A percentile compares a stretch with the other conserved stretches of the same genome.
Conservation (phyloP, 176 grass and related monocot species). For the Luzula sylvatica region DNA sequence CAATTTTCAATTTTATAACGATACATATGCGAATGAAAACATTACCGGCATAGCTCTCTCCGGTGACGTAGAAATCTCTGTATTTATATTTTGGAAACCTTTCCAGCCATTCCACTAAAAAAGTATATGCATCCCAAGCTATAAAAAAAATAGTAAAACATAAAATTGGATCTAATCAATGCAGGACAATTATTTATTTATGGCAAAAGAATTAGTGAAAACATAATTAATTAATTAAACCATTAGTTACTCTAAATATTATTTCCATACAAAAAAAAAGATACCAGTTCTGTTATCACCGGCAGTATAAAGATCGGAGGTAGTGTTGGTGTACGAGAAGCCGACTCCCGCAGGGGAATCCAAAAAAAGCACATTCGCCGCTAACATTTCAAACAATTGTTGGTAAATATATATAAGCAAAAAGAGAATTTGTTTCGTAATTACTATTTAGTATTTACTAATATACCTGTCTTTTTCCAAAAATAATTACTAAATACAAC, state of each 20-base stretch:
- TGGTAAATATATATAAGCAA: not conserved
- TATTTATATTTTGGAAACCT: conserved; percentile 69
- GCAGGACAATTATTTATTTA: too few species aligned
- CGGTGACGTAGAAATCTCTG: conserved; percentile 61
- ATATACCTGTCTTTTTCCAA: too few species aligned
- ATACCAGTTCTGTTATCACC: conserved; percentile 78
- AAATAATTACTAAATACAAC: too few species aligned
- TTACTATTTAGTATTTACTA: too few species aligned
- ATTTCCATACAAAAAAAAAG: not conserved
- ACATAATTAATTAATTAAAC: too few species aligned
- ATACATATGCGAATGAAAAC: not conserved
- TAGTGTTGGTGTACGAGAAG: conserved; percentile 80
- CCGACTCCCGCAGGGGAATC: conserved; percentile 77
- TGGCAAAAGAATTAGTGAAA: too few species aligned
- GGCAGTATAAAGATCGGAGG: conserved; percentile 41
- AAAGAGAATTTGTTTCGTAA: too few species aligned
- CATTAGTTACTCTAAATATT: too few species aligned
- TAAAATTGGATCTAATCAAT: too few species aligned
- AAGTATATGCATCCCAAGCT: conserved; percentile 60
- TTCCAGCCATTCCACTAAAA: conserved; percentile 70
- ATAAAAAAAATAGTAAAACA: conserved; percentile 1
- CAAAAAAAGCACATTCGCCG: conserved; percentile 82
- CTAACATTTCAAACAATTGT: conserved; percentile 26
- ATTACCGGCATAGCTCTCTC: conserved; percentile 72
- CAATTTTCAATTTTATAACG: too few species aligned